phyloP scores from a whole-genome alignment of 2,329 filamentous ascomycete genomes.

The Clonostachys chloroleuca region DNA sequence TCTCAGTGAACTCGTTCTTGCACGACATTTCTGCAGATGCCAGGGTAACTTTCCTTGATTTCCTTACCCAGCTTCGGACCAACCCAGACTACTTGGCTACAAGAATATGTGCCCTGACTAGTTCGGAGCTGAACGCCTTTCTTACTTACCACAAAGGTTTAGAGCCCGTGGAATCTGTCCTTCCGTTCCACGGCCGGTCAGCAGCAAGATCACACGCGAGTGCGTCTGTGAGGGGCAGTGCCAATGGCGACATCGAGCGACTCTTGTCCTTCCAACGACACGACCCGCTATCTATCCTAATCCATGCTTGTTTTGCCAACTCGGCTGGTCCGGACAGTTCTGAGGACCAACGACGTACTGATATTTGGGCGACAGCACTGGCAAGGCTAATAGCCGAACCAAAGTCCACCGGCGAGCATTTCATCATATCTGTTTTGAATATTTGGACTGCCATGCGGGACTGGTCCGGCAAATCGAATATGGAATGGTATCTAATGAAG shows the following conservation, averaged over 20 bases:
- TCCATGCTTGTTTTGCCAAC: conserved; percentile 87
- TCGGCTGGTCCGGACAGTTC: conserved; percentile 76
- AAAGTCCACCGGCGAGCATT: conserved; percentile 72
- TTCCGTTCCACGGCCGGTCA: conserved; percentile 60
- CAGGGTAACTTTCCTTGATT: conserved; percentile 70
- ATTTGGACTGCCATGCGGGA: conserved; percentile 82
- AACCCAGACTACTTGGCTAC: conserved; percentile 86
- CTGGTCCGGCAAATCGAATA: conserved; percentile 84
- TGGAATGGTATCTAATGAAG: conserved; percentile 94
- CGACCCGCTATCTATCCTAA: conserved; percentile 77
- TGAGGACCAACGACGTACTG: conserved; percentile 74
- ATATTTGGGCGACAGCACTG: conserved; percentile 85
- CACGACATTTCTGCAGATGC: conserved; percentile 73
- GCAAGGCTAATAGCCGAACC: conserved; percentile 76
- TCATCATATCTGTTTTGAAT: conserved; percentile 80
- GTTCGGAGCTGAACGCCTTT: conserved; percentile 72
- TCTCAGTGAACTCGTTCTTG: conserved; percentile 38
- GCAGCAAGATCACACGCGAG: conserved; percentile 39
- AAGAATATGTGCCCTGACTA: conserved; percentile 70
- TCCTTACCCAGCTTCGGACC: conserved; percentile 77
- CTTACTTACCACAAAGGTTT: conserved; percentile 74
- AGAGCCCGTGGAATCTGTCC: conserved; percentile 79
- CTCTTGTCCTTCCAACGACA: conserved; percentile 85
- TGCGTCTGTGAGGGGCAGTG: conserved; percentile 37
- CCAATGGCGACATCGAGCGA: conserved; percentile 68